Evolutionary conservation across 2,329 filamentous ascomycete genomes (phyloP).

Genomic region (Fusarium floridanum): DNA sequence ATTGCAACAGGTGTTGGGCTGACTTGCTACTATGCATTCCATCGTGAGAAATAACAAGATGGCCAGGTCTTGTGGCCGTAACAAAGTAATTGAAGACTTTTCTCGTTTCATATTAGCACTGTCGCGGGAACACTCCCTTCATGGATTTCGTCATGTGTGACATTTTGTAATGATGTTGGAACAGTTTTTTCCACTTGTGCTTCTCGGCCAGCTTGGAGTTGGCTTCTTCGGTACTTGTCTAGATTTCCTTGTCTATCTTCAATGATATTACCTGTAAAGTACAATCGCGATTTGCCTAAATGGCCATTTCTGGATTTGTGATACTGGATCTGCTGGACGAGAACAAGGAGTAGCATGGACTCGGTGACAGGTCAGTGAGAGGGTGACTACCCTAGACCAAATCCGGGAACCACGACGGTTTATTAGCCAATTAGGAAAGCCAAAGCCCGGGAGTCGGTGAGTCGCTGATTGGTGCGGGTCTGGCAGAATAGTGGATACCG

Average conservation of each 20-base stretch:
- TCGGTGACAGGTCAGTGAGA: background rate
- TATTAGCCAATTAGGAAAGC: background rate
- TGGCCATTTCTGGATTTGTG: background rate
- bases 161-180: rapidly evolving
- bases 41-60: background rate
- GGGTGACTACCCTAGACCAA: background rate
- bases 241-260: background rate
- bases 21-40: background rate
- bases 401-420: background rate
- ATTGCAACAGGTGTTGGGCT: background rate
- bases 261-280: background rate
- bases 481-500: background rate
- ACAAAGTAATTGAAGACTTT: background rate
- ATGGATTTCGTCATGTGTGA: background rate
- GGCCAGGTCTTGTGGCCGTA: background rate
- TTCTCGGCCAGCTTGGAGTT: background rate
- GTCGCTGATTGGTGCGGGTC: background rate
- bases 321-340: background rate
- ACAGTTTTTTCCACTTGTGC: background rate
- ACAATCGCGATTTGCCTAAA: background rate
- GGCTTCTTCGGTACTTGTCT: background rate
- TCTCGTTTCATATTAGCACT: background rate
- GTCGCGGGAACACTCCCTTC: background rate
- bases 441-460: background rate
- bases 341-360: background rate